Conservation (phyloP, 1,284 basidiomycete genomes). For the Boletellus deceptivus region DNA sequence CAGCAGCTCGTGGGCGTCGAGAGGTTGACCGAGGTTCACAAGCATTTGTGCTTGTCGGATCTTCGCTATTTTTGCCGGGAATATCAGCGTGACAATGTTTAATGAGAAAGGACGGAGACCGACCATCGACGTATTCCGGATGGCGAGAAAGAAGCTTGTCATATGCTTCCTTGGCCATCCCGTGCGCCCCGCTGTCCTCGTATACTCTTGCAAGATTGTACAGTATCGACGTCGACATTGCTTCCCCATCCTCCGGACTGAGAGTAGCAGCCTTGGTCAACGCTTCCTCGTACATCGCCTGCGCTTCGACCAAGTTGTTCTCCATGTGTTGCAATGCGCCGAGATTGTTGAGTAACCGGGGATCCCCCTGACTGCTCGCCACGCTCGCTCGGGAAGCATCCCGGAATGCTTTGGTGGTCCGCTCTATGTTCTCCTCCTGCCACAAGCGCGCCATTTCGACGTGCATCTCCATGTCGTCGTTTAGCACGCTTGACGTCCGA, state of each 20-base stretch:
- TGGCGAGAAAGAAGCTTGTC: slow-evolving; percentile 81
- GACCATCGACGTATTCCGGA: slow-evolving; percentile 93
- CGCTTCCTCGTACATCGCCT: slow-evolving; percentile 64
- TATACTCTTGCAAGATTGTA: slow-evolving; percentile 89
- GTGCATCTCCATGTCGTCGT: slow-evolving; percentile 79
- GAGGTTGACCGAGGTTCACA: slow-evolving; percentile 61
- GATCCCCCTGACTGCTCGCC: slow-evolving; percentile 49
- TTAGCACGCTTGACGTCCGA: slow-evolving; percentile 26
- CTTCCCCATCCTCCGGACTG: slow-evolving; percentile 54
- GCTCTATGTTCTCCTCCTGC: slow-evolving; percentile 77
- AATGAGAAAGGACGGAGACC: slow-evolving; percentile 26
- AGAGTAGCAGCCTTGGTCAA: slow-evolving; percentile 55
- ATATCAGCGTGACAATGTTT: slow-evolving; percentile 1
- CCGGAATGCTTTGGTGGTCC: slow-evolving; percentile 68
- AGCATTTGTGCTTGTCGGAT: slow-evolving; percentile 84
- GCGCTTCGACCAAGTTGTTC: slow-evolving; percentile 55
- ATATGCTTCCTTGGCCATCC: slow-evolving; percentile 79
- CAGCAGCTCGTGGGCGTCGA: slow-evolving; percentile 81
- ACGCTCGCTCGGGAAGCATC: slow-evolving; percentile 68
- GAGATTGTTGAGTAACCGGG: slow-evolving; percentile 80
- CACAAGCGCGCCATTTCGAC: slow-evolving; percentile 85
- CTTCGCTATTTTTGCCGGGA: slow-evolving; percentile 60
- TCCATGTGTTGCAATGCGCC: slow-evolving; percentile 77
- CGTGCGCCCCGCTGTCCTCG: slow-evolving; percentile 75
- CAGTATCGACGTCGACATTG: slow-evolving; percentile 75